These are phyloP conservation scores for Microcyclosporella mali DNA, from an alignment of 2,329 filamentous ascomycete species.

Conservation along the genomic window DNA sequence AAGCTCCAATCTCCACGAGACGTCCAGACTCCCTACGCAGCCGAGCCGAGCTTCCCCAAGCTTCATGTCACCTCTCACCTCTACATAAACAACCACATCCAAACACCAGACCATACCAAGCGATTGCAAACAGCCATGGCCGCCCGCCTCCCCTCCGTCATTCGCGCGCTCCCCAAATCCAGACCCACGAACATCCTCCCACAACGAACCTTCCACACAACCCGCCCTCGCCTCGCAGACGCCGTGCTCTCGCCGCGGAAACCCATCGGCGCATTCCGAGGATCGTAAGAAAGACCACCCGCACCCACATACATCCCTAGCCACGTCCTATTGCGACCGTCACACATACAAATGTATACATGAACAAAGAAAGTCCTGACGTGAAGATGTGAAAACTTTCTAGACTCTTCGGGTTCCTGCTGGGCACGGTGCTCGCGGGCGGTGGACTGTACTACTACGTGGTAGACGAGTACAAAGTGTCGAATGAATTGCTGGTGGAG, in stretches of 20 bases:
- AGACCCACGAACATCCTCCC: constrained; percentile 14
- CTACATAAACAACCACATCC: too few species aligned
- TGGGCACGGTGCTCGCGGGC: constrained; percentile 74
- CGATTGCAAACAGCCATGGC: constrained; percentile 35
- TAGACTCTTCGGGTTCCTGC: constrained; percentile 85
- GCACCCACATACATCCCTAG: too few species aligned
- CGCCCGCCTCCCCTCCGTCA: constrained; percentile 37
- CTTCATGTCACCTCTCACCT: too few species aligned
- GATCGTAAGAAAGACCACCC: constrained; percentile 55
- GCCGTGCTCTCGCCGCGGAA: constrained; percentile 49
- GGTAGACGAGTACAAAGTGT: constrained; percentile 84
- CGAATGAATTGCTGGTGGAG: constrained; percentile 87
- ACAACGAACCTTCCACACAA: constrained; percentile 36
- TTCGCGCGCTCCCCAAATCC: constrained; percentile 26
- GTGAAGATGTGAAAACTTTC: neutral
- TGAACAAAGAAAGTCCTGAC: neutral
- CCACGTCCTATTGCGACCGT: too few species aligned
- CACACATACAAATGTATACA: neutral
- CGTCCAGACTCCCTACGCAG: too few species aligned
- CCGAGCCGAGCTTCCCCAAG: too few species aligned
- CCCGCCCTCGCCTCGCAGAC: constrained; percentile 16
- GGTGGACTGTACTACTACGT: constrained; percentile 86
- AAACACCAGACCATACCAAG: neutral
- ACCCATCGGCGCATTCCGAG: constrained; percentile 64
- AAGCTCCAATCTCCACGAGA: too few species aligned